Conservation (phyloP, 148 eudicot genomes). For the Heliamphora exappendiculata region DNA sequence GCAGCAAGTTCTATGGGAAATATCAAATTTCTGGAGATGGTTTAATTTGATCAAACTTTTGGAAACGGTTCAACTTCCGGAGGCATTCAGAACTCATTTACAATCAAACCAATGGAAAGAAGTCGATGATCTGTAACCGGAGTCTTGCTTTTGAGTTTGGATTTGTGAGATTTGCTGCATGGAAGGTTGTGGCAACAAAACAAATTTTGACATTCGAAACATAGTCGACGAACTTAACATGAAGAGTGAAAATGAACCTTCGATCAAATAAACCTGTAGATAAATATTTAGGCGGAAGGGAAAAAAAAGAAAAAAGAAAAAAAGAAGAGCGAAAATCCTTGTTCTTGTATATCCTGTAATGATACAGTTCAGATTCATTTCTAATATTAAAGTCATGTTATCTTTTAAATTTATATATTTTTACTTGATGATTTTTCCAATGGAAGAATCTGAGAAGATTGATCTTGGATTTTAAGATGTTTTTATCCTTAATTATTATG, state of each 20-base stretch:
- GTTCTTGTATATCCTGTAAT: constrained; percentile 20
- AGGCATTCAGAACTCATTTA: background rate
- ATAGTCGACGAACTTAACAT: constrained; percentile 4
- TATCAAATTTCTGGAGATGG: constrained; percentile 81
- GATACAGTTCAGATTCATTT: constrained; percentile 1
- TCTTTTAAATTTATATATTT: background rate
- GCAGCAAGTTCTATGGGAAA: constrained; percentile 94
- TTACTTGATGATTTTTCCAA: background rate
- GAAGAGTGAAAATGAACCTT: constrained; percentile 13
- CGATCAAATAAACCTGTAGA: constrained; percentile 11
- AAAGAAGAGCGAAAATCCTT: background rate
- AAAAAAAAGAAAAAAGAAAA: too few relatives aligned
- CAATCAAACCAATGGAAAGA: background rate
- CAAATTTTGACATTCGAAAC: constrained; percentile 16
- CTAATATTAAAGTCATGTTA: background rate
- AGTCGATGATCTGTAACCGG: background rate
- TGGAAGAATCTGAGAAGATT: background rate
- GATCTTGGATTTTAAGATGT: background rate
- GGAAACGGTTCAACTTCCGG: too few relatives aligned
- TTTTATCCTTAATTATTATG: background rate
- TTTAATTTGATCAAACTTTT: constrained; percentile 29
- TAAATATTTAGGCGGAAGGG: background rate
- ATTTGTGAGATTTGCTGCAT: background rate
- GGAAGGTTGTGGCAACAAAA: constrained; percentile 10
- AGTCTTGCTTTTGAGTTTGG: background rate